Conservation (phyloP, 2,329 filamentous ascomycete genomes). For the Penicillium sp. region DNA sequence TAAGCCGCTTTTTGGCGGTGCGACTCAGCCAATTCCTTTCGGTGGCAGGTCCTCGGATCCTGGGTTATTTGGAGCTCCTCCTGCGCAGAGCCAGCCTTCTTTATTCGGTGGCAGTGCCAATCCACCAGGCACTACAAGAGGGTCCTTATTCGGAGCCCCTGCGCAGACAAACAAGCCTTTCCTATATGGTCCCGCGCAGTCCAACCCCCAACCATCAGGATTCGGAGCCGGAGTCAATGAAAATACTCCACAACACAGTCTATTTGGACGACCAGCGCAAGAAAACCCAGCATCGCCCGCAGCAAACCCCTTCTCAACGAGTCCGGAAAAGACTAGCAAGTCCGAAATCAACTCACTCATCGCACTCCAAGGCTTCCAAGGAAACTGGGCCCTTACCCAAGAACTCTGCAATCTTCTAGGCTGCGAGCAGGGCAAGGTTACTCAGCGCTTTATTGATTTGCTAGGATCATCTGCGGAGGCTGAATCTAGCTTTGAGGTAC, state of each 20-base stretch:
- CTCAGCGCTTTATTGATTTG: neutral
- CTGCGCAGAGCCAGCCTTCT: neutral
- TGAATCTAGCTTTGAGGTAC: neutral
- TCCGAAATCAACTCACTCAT: slow-evolving; percentile 53
- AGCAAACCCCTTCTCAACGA: too few species aligned
- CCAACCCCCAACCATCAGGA: neutral
- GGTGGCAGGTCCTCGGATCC: too few species aligned
- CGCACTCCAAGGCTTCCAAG: slow-evolving; percentile 60
- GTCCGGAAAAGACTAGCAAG: neutral
- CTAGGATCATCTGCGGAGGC: neutral
- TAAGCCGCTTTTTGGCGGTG: neutral
- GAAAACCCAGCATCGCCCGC: neutral
- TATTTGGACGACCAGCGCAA: neutral
- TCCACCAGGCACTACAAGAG: neutral
- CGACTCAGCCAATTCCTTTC: too few species aligned
- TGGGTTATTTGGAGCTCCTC: neutral
- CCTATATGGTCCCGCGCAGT: neutral
- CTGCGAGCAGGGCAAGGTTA: neutral
- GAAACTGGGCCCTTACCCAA: slow-evolving; percentile 53
- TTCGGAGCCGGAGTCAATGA: neutral
- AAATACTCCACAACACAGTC: neutral
- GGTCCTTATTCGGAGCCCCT: neutral
- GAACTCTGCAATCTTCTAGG: slow-evolving; percentile 27
- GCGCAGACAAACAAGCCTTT: too few species aligned
- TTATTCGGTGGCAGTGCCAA: neutral